Evolutionary conservation across 1,284 basidiomycete species (phyloP).

Genomic region (Fomitopsis pinicola): DNA sequence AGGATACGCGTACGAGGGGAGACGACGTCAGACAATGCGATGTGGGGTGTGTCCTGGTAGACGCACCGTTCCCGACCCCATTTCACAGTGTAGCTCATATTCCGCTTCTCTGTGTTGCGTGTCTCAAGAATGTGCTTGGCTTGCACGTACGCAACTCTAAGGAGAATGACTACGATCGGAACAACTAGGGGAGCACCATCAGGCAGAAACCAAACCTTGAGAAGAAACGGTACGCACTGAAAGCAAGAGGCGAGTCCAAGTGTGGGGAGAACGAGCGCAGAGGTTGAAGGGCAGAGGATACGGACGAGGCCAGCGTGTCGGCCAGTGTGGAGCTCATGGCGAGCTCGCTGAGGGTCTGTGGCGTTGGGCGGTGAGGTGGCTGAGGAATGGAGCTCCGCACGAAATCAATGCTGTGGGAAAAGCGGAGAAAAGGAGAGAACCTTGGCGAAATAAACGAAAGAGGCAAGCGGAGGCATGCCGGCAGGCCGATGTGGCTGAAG

Average conservation of each 20-base stretch:
- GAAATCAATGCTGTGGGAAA: not conserved
- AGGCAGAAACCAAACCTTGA: conserved; percentile 3
- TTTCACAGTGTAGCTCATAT: conserved; percentile 54
- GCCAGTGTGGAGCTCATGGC: not conserved
- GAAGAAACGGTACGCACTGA: conserved; percentile 16
- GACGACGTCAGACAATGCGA: conserved; percentile 11
- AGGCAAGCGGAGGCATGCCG: not conserved
- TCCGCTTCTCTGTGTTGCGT: conserved; percentile 14
- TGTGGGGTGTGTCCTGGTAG: conserved; percentile 7
- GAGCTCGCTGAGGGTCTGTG: not conserved
- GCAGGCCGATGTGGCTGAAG: conserved; percentile 1
- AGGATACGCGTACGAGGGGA: conserved; percentile 6
- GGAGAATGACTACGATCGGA: conserved; percentile 29
- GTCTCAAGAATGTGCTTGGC: conserved; percentile 21
- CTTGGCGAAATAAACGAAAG: not conserved
- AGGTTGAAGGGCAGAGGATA: not conserved
- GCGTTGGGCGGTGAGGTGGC: not conserved
- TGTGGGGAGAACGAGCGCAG: conserved; percentile 10
- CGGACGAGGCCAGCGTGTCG: not conserved
- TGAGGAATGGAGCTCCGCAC: not conserved
- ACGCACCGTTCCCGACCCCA: conserved; percentile 55
- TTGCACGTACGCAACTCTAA: conserved; percentile 27
- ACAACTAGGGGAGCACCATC: conserved; percentile 13
- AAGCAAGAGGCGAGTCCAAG: conserved; percentile 23
- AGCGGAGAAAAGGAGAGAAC: not conserved